phyloP scores from a whole-genome alignment of 805 yeast species.

The Kuraishia piskuri region DNA sequence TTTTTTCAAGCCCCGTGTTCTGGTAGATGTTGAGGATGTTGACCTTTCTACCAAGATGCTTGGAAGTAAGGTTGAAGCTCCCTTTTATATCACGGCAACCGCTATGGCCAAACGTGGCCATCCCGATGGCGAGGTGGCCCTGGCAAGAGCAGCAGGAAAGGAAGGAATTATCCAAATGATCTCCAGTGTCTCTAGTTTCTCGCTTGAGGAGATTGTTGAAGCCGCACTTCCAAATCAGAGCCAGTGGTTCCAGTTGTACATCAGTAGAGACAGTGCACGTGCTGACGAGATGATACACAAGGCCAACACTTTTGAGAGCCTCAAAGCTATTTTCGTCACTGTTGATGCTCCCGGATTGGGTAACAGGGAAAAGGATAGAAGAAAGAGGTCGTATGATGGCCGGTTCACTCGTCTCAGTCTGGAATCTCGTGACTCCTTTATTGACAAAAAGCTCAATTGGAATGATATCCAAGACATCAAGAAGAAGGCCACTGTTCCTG shows the following conservation, averaged over 20 bases:
- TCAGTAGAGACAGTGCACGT: conserved; percentile 23
- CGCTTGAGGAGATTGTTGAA: conserved; percentile 34
- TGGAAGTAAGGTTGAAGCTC: conserved; percentile 27
- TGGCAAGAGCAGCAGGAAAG: conserved; percentile 28
- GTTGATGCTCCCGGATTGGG: conserved; percentile 36
- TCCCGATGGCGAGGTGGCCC: conserved; percentile 32
- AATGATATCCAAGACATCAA: conserved; percentile 19
- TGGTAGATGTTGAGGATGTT: conserved; percentile 28
- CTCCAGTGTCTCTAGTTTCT: conserved; percentile 34
- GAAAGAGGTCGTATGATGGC: conserved; percentile 7
- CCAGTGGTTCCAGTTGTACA: conserved; percentile 36
- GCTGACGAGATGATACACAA: conserved; percentile 19
- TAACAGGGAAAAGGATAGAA: conserved; percentile 34
- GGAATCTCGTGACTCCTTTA: conserved; percentile 3
- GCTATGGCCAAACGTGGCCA: conserved; percentile 36
- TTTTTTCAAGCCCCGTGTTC: conserved; percentile 32
- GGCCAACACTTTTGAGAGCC: conserved; percentile 22
- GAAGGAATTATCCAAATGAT: conserved; percentile 35
- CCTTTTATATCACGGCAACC: conserved; percentile 36
- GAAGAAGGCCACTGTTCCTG: conserved; percentile 29
- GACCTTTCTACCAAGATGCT: conserved; percentile 30
- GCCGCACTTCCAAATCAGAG: conserved; percentile 25
- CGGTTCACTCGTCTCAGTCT: not conserved
- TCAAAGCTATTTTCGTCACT: conserved; percentile 30
- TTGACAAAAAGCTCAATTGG: conserved; percentile 23